Evolutionary conservation across 2,329 filamentous ascomycete species (phyloP), one percentile per base, ranked within the genome.

Genomic region (Fusarium buharicum): DNA sequence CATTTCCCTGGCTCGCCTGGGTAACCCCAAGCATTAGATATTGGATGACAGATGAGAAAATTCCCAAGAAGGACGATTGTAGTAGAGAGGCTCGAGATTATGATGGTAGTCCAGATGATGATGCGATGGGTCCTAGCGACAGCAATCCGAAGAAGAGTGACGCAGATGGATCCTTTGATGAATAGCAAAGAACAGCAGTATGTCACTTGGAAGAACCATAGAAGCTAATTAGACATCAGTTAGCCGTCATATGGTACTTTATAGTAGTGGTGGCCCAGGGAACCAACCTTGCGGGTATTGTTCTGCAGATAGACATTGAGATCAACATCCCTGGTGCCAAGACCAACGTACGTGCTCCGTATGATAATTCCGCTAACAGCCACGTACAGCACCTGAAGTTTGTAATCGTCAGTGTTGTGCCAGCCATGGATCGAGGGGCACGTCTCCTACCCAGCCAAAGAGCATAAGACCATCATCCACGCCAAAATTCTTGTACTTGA

Each of bases 381-480:
- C 20, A 66, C 58, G 4, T 52, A 58, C 1, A 66, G n/a, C 4
- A 61, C 47, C 62, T 65, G 14, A 6, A 2, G 11, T 13, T 11
- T 6, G 2, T 6, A 4, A 4, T 10, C 5, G 12, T 47, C 10
- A 50, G 36, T 37, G 7, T n/a, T 9, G 1, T 14, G 5, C 17
- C 14, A 9, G 5, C 6, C 12, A 4, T 9, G 5, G 9, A 17
- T 22, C 6, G 7, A 27, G 9, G n/a, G n/a, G n/a, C n/a, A n/a
- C n/a, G n/a, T 34, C 11, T 27, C 47, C 37, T 6, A 66, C 63
- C 63, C 63, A 66, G 9, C 63, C 63, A 14, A 50, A 3, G 11
- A 66, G 27, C 63, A 66, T 66, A 1, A 66, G 48, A 1, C 40
- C 46, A 46, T 66, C 63, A 10, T 66, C 63, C 1, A 40, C 33